Percentiles rank a stretch among this genome's conserved stretches.
Evolutionary conservation across 1,284 basidiomycete species (phyloP).

Genomic region (Tausonia pullulans): DNA sequence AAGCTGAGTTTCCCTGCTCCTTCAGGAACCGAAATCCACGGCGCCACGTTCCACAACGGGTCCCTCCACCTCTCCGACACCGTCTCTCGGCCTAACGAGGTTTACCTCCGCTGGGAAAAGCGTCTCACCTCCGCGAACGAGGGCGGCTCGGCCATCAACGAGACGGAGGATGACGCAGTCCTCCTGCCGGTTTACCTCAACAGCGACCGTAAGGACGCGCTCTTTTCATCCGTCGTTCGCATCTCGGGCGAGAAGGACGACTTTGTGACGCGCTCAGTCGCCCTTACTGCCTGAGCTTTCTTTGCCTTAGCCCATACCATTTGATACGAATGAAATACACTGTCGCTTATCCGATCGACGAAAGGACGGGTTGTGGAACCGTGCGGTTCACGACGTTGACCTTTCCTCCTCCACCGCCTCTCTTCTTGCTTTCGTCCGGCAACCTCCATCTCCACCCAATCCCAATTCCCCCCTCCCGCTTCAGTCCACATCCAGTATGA

Average conservation of each 20-base stretch:
- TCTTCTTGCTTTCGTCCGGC: too few species aligned
- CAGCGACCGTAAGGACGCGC: conserved; percentile 71
- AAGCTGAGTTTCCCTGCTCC: neutral
- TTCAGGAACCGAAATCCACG: conserved; percentile 71
- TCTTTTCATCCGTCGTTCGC: conserved; percentile 73
- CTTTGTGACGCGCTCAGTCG: conserved; percentile 7
- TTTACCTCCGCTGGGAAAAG: conserved; percentile 64
- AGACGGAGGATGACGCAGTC: conserved; percentile 41
- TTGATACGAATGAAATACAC: too few species aligned
- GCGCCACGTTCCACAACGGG: conserved; percentile 60
- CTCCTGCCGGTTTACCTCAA: conserved; percentile 88
- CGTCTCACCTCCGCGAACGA: conserved; percentile 25
- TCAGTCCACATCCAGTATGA: neutral
- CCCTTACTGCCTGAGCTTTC: conserved; percentile 4
- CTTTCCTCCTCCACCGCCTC: too few species aligned
- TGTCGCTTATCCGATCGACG: too few species aligned
- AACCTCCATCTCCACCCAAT: too few species aligned
- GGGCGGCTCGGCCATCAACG: conserved; percentile 33
- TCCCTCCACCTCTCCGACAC: conserved; percentile 69
- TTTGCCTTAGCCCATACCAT: neutral
- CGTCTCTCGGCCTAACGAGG: neutral
- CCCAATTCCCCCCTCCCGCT: too few species aligned
- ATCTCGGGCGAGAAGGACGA: conserved; percentile 43
- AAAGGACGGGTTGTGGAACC: too few species aligned
- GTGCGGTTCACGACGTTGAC: too few species aligned